Base-by-base conservation (phyloP, 2,329 filamentous ascomycete genomes). In the Colletotrichum incanum region DNA sequence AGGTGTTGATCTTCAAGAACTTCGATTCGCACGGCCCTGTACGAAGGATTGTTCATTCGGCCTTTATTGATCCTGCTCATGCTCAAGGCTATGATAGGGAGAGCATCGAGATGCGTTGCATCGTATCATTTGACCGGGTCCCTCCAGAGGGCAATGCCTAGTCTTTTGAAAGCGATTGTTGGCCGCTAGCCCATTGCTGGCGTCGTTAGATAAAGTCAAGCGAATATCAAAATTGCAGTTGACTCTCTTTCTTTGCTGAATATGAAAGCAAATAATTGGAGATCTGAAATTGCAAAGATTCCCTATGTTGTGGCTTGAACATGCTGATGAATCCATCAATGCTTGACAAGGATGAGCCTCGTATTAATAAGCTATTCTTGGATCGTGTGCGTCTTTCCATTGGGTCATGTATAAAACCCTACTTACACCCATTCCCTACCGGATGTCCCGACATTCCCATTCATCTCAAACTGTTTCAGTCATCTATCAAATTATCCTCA, bases 31-130 rank as follows among this genome's bases (percentile, higher is more conserved):
- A 65, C 14, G 85, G 76, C 43, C 89, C 89, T 67, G 88, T 87
- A 20, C 88, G 89, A 0, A 80, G 88, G 64, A 84, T 89, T 55
- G 91, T 94, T 20, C 94, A 97, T 82, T 91, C 92, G 12, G 94
- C 94, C 1, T 98, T 98, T 82, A 85, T 87, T 50, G 93, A 98
- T 79, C 92, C 93, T 85, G 91, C 73, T 94, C 93, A 2, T 88
- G 63, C 39, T 90, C 2, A 91, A 52, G 93, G 92, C 5, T 90
- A 91, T 74, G 89, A 88, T 0, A 87, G 95, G 75, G 93, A 97
- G 86, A 97, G 94, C 79, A 97, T 98, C 79, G 95, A 98, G 82
- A 93, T 98, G 20, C 49, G 49, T n/a, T 52, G 49, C 49, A 52
- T 52, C 23, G 49, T 52, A n/a, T 52, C 49, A 11, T 52, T 28